A percentile compares a stretch with the other conserved stretches of the same genome.
These are phyloP conservation scores for Ceratocystis alfenasii DNA, from an alignment of 2,329 filamentous ascomycete genomes.

Conservation along the genomic window DNA sequence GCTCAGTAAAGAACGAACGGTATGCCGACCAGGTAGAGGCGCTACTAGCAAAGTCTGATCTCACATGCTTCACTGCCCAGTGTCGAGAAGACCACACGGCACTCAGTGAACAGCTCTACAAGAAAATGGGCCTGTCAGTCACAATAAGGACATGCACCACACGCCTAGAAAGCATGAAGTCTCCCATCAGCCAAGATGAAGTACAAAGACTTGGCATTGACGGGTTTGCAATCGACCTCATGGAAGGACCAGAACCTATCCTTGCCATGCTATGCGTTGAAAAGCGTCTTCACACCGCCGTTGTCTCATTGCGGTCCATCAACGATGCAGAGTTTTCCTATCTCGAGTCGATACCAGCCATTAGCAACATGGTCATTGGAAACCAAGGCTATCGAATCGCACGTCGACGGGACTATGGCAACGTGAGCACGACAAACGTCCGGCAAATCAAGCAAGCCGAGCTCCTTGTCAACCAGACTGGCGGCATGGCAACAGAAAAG, in stretches of 20 bases:
- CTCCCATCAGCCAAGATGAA: slow-evolving; percentile 45
- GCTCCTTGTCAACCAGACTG: slow-evolving; percentile 62
- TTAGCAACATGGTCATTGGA: slow-evolving; percentile 60
- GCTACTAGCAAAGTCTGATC: slow-evolving; percentile 40
- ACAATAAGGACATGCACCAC: slow-evolving; percentile 53
- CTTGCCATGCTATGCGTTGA: slow-evolving; percentile 78
- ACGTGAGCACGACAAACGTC: slow-evolving; percentile 56
- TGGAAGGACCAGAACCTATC: slow-evolving; percentile 71
- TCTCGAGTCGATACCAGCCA: slow-evolving; percentile 45
- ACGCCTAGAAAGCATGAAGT: slow-evolving; percentile 42
- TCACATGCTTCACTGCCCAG: slow-evolving; percentile 64
- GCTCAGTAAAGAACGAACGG: slow-evolving; percentile 60
- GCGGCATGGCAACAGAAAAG: slow-evolving; percentile 57
- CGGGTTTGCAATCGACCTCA: slow-evolving; percentile 64
- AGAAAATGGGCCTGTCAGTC: slow-evolving; percentile 54
- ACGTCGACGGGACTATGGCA: slow-evolving; percentile 70
- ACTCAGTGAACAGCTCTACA: slow-evolving; percentile 54
- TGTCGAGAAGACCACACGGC: slow-evolving; percentile 61
- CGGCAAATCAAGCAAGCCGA: slow-evolving; percentile 51
- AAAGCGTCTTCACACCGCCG: slow-evolving; percentile 55
- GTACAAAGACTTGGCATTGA: slow-evolving; percentile 55
- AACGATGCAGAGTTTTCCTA: slow-evolving; percentile 54
- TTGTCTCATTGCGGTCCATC: slow-evolving; percentile 51
- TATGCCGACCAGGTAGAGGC: slow-evolving; percentile 48
- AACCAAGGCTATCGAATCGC: slow-evolving; percentile 51